Evolutionary conservation across 164 flowering plant species (phyloP).

Genomic region (Vitis rupestris): DNA sequence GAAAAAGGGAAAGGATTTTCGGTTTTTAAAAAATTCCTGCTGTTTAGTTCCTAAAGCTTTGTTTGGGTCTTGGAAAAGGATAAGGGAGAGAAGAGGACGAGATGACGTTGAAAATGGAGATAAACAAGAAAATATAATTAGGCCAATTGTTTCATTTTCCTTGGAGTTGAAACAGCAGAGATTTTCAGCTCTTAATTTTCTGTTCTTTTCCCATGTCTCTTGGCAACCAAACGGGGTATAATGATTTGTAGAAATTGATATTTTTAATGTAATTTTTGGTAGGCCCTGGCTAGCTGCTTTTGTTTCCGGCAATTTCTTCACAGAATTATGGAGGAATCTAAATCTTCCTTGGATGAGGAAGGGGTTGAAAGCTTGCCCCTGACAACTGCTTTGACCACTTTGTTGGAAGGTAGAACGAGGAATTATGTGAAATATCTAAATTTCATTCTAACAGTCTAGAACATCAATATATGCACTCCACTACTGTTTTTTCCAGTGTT

Average conservation of each 20-base stretch:
- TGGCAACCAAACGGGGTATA: neutral
- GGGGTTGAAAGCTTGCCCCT: conserved; percentile 54
- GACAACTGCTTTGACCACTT: conserved; percentile 42
- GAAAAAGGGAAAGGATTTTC: no score
- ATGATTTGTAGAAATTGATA: neutral
- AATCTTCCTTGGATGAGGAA: conserved; percentile 26
- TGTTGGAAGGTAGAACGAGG: conserved; percentile 56
- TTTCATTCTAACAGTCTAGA: neutral
- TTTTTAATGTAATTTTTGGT: conserved; percentile 16
- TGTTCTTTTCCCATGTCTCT: neutral
- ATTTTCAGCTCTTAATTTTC: neutral
- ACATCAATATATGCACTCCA: no score
- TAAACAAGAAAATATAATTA: neutral
- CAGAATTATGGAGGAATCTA: conserved; percentile 38
- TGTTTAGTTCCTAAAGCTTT: neutral
- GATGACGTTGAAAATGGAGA: neutral
- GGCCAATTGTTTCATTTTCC: neutral
- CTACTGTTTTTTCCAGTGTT: no score
- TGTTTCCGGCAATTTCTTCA: conserved; percentile 52
- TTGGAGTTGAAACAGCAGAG: no score
- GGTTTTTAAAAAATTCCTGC: no score
- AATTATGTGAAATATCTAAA: neutral
- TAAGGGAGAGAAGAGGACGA: neutral
- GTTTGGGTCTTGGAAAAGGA: neutral
- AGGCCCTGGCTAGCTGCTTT: conserved; percentile 82